phyloP scores from a whole-genome alignment of 2,329 filamentous ascomycete species.

The Aspergillus sp. region DNA sequence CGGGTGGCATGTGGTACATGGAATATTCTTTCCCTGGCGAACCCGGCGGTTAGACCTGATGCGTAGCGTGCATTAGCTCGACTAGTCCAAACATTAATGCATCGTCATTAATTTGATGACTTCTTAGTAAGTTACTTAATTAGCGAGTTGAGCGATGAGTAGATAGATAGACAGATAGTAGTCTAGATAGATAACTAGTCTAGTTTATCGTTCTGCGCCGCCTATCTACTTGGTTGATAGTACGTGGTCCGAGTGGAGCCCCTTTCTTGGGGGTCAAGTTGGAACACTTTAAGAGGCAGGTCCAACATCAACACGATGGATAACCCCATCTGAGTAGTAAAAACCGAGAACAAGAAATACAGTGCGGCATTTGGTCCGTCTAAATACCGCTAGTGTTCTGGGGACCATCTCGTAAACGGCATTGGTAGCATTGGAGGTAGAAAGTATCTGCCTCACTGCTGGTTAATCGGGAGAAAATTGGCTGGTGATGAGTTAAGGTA shows the following conservation, averaged over 20 bases:
- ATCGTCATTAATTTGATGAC: background rate
- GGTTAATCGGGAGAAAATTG: background rate
- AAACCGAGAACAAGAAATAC: too few relatives aligned
- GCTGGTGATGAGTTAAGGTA: background rate
- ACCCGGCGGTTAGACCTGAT: background rate
- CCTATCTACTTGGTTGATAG: background rate
- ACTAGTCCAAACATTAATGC: conserved; percentile 4
- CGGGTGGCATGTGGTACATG: background rate
- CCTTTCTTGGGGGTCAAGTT: background rate
- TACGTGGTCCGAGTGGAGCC: background rate
- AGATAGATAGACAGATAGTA: background rate
- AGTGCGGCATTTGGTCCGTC: too few relatives aligned
- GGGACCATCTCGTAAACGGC: background rate
- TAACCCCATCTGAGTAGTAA: too few relatives aligned
- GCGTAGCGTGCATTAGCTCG: background rate
- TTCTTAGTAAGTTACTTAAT: background rate
- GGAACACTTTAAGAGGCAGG: background rate
- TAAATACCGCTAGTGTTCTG: too few relatives aligned
- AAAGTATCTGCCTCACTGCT: background rate
- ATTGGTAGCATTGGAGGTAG: background rate
- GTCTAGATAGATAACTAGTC: background rate
- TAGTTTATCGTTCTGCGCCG: background rate
- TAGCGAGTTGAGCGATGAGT: background rate
- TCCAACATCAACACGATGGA: background rate
- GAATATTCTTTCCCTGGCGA: background rate